phyloP scores from a whole-genome alignment of 2,329 filamentous ascomycete genomes.

The Endocalyx cinctus region DNA sequence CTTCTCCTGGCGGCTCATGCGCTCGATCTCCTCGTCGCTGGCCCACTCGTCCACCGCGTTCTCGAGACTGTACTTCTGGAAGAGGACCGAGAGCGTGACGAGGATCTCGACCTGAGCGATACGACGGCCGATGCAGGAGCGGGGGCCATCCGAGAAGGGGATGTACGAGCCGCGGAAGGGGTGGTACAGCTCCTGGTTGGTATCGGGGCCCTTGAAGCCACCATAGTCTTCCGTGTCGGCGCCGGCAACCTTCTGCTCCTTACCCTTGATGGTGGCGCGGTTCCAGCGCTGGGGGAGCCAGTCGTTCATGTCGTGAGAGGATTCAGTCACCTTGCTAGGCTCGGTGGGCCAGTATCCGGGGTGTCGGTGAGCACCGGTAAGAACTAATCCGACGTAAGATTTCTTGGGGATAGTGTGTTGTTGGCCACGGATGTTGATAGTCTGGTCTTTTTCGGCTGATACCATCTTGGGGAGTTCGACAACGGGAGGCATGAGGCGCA shows the following conservation, averaged over 20 bases:
- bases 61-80: slow-evolving; percentile 61
- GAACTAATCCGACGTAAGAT: slow-evolving; percentile 51
- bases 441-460: slow-evolving; percentile 44
- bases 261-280: slow-evolving; percentile 14
- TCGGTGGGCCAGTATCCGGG: slow-evolving; percentile 66
- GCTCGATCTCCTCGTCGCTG: slow-evolving; percentile 45
- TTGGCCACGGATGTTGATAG: slow-evolving; percentile 53
- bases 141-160: slow-evolving; percentile 53
- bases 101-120: slow-evolving; percentile 57
- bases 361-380: slow-evolving; percentile 58
- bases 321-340: slow-evolving; percentile 28
- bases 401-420: slow-evolving; percentile 40
- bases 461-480: slow-evolving; percentile 67
- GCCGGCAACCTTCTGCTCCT: slow-evolving; percentile 32
- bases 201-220: slow-evolving; percentile 54
- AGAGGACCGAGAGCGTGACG: slow-evolving; percentile 50
- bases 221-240: slow-evolving; percentile 49
- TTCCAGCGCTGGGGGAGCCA: slow-evolving; percentile 61
- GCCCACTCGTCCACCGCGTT: slow-evolving; percentile 60
- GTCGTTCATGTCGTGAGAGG: slow-evolving; percentile 41
- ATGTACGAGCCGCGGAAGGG: slow-evolving; percentile 52
- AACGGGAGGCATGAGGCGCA: slow-evolving; percentile 69
- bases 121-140: slow-evolving; percentile 52
- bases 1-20: slow-evolving; percentile 41
- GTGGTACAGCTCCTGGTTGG: slow-evolving; percentile 55